Percentiles rank a stretch among this genome's conserved stretches.
phyloP scores from a whole-genome alignment of 2,329 filamentous ascomycete genomes.

The Cordyceps militaris region DNA sequence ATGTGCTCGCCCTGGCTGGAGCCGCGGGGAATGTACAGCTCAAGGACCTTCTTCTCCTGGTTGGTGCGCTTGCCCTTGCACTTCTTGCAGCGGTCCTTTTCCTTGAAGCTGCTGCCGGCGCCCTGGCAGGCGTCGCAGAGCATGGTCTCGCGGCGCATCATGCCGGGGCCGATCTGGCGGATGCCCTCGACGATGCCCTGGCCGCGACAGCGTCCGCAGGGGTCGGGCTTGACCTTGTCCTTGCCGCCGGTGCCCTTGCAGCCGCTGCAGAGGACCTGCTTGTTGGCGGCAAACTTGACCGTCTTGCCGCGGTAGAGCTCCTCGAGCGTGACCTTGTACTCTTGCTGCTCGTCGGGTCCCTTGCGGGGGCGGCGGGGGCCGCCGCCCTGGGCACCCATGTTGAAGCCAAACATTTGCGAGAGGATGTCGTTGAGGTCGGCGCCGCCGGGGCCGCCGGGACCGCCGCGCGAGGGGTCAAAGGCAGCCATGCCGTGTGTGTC shows the following conservation, averaged over 20 bases:
- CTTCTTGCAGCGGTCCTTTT: constrained; percentile 98
- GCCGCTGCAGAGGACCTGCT: constrained; percentile 79
- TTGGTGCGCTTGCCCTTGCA: constrained; percentile 89
- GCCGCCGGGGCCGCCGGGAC: constrained; percentile 59
- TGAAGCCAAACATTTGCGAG: constrained; percentile 83
- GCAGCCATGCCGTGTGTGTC: constrained; percentile 94
- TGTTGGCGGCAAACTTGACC: constrained; percentile 91
- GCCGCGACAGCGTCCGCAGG: constrained; percentile 80
- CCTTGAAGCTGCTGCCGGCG: constrained; percentile 79
- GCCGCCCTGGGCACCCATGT: constrained; percentile 50
- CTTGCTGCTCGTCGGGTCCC: constrained; percentile 78
- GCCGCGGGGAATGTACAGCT: constrained; percentile 91
- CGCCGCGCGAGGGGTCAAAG: constrained; percentile 70
- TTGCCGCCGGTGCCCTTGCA: constrained; percentile 90
- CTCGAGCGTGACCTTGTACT: constrained; percentile 85
- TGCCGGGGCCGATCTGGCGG: constrained; percentile 76
- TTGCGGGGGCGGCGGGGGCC: constrained; percentile 57
- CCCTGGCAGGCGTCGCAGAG: constrained; percentile 79
- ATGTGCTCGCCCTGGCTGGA: constrained; percentile 84
- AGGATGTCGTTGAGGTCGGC: constrained; percentile 89
- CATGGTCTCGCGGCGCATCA: constrained; percentile 74
- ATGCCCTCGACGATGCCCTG: constrained; percentile 69
- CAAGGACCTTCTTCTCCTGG: constrained; percentile 86
- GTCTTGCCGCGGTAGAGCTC: constrained; percentile 99
- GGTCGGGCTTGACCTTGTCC: constrained; percentile 77